These are phyloP conservation scores for Fusarium sp. DNA, from an alignment of 2,329 filamentous ascomycete genomes.

Conservation along the genomic window DNA sequence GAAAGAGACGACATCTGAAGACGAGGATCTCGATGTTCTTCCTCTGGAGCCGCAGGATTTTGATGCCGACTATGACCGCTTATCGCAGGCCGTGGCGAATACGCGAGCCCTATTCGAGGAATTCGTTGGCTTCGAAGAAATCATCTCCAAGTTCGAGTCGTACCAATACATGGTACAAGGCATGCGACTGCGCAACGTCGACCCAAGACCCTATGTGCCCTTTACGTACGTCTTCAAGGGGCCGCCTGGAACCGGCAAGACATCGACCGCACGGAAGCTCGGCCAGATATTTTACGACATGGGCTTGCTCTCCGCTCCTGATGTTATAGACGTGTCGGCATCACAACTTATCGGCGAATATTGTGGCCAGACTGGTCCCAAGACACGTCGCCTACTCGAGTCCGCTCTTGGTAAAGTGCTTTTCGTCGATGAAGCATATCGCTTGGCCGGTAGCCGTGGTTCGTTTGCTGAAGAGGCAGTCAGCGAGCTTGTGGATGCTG, in stretches of 20 bases:
- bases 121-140: constrained; percentile 65
- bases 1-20: constrained; percentile 32
- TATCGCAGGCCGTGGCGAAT: constrained; percentile 53
- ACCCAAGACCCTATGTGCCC: constrained; percentile 63
- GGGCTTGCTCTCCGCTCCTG: constrained; percentile 68
- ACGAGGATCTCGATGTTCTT: constrained; percentile 38
- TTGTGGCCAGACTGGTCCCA: constrained; percentile 73
- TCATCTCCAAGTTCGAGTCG: constrained; percentile 63
- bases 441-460: constrained; percentile 61
- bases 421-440: constrained; percentile 77
- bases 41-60: constrained; percentile 57
- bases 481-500: constrained; percentile 60
- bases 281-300: constrained; percentile 79
- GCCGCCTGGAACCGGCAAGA: constrained; percentile 74
- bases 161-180: constrained; percentile 64
- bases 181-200: constrained; percentile 60
- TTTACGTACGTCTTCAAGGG: constrained; percentile 76
- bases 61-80: constrained; percentile 65
- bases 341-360: constrained; percentile 74
- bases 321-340: constrained; percentile 73
- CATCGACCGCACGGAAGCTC: constrained; percentile 73
- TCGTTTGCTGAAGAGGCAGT: constrained; percentile 64
- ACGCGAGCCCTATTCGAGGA: constrained; percentile 65
- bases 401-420: constrained; percentile 72
- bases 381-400: constrained; percentile 67